A percentile compares a stretch with the other conserved stretches of the same genome.
These are phyloP conservation scores for Aspergillus felis DNA, from an alignment of 2,329 filamentous ascomycete species.

Conservation along the genomic window DNA sequence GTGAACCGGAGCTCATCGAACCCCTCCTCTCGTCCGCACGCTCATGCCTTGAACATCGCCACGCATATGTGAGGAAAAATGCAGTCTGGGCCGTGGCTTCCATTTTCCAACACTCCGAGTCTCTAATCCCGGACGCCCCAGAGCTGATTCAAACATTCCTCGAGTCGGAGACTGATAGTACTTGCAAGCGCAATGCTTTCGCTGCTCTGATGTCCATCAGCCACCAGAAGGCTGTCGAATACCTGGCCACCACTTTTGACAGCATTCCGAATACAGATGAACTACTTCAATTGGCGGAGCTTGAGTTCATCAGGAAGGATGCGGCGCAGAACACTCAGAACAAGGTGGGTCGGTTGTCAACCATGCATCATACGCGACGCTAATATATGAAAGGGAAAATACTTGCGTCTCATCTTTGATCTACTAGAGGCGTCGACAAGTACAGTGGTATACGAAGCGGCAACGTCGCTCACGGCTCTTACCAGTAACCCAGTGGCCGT, in stretches of 20 bases:
- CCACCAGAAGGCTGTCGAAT: conserved; percentile 86
- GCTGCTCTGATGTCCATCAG: conserved; percentile 85
- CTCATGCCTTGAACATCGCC: conserved; percentile 88
- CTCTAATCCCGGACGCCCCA: conserved; percentile 89
- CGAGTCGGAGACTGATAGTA: conserved; percentile 84
- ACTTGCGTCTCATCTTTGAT: conserved; percentile 93
- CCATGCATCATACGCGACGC: conserved; percentile 6
- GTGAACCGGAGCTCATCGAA: conserved; percentile 93
- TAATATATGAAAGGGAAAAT: conserved; percentile 63
- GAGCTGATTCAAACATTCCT: conserved; percentile 89
- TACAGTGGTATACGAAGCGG: conserved; percentile 96
- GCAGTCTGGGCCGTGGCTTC: conserved; percentile 92
- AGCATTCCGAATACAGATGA: conserved; percentile 93
- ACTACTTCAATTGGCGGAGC: conserved; percentile 83
- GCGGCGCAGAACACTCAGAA: conserved; percentile 91
- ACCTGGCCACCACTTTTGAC: conserved; percentile 85
- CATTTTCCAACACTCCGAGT: conserved; percentile 85
- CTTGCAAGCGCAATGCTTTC: conserved; percentile 97
- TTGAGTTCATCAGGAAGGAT: conserved; percentile 97
- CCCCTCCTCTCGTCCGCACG: conserved; percentile 89
- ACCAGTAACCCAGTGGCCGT: conserved; percentile 97
- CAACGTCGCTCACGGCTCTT: conserved; percentile 86
- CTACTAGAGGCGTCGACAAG: conserved; percentile 87
- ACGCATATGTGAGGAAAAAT: conserved; percentile 97
- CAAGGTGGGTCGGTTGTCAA: conserved; percentile 58